Base-by-base conservation (phyloP, 306 rosid genomes). In the Cucurbita argyrosperma region DNA sequence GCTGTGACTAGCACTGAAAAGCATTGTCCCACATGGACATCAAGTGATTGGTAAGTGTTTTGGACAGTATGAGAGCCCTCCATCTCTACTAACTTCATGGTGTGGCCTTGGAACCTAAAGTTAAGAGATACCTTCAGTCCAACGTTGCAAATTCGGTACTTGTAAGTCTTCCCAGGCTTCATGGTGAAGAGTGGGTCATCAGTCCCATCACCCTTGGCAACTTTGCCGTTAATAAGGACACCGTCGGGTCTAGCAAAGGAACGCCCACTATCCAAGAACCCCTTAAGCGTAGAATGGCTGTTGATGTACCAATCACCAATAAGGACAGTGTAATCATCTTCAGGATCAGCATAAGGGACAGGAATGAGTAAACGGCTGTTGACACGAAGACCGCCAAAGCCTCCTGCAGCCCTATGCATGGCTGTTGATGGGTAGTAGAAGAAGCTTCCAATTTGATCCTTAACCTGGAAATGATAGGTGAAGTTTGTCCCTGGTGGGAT, bases 11-110 rank as follows among this genome's bases (percentile, higher is more conserved):
- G 88, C 9, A 89, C 89, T 0, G 85, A 13, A 1, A 82, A 77
- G 79, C 98, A 93, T 53, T 89, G 90, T 1, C 97, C 97, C 0
- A 93, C 47, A 40, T 93, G 98, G 5, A 90, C 82, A 2, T 93
- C 97, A 1, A 93, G 86, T 1, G 98, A 89, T 46, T 86, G 84
- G 35, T 93, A 93, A 4, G 10, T 15, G 73, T 85, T 90, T 46
- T 93, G 97, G 1, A 93, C 87, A 2, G 80, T 72, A 82, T 93
- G 98, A 5, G 98, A 90, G 0, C 98, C 98, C 76, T 93, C 98
- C 89, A 89, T 39, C 57, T 93, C 97, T 0, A 93, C 98, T 0
- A 93, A 81, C 52, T 42, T 81, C 92, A 93, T 61, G 16, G 77
- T 74, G 50, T 92, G 98, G 14, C 78, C 81, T 78, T 92, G 98